Conservation (phyloP, 2,329 filamentous ascomycete genomes). For the Colletotrichum melonis region DNA sequence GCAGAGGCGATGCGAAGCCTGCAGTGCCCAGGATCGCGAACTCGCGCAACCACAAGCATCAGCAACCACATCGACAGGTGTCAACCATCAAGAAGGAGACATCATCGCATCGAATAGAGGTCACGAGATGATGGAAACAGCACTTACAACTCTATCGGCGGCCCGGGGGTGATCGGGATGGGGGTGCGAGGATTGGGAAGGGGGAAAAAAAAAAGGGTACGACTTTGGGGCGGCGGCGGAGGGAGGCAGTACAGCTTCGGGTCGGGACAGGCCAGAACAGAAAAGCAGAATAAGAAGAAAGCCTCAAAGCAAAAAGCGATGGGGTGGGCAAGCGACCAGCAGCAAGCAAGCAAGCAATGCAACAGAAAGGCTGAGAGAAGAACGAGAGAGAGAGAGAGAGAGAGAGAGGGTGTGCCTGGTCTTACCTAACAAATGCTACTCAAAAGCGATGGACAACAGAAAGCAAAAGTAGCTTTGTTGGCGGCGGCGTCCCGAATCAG, state of each 20-base stretch:
- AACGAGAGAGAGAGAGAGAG: not conserved
- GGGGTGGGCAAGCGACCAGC: not conserved
- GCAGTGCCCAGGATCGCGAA: conserved; percentile 25
- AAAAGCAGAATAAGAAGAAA: not conserved
- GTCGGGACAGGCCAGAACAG: conserved; percentile 1
- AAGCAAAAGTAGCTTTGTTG: not conserved
- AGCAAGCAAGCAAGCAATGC: conserved; percentile 2
- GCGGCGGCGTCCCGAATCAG: not conserved
- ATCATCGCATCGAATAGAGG: conserved; percentile 39
- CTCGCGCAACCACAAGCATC: conserved; percentile 35
- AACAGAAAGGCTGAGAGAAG: not conserved
- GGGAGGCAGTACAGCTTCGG: conserved; percentile 18
- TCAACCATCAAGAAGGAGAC: conserved; percentile 38
- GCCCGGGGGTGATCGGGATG: conserved; percentile 41
- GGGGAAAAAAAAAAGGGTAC: conserved; percentile 39
- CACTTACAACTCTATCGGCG: conserved; percentile 41
- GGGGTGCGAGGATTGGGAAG: conserved; percentile 41
- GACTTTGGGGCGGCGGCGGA: conserved; percentile 30
- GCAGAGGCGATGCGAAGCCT: conserved; percentile 5
- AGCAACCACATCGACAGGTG: conserved; percentile 40
- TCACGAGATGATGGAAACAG: conserved; percentile 42
- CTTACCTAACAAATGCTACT: conserved; percentile 29
- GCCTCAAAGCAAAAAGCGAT: not conserved
- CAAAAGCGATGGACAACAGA: not conserved
- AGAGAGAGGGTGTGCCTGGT: conserved; percentile 13